Evolutionary conservation across 345 rosid genomes (phyloP), one percentile per base, ranked within the genome.

Genomic region (Moringa oleifera): DNA sequence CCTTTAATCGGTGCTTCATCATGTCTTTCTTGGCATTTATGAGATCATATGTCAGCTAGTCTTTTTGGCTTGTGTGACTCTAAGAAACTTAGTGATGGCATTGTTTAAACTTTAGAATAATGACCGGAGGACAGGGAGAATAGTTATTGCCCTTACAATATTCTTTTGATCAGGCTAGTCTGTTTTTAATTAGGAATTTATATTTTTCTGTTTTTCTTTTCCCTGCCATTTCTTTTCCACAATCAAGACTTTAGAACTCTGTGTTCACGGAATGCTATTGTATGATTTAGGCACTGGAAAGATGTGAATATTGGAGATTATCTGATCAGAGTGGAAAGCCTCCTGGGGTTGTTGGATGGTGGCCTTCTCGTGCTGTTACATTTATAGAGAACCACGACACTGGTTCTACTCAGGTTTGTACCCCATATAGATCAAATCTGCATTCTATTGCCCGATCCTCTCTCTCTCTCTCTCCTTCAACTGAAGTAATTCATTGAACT

Each of bases 351-450:
- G 83, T 93, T 55, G 99, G 99, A 64, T 93, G 97, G 99, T 93
- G 99, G 99, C 99, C 97, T 17, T 93, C 99, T 74, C 97, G 99
- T 71, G 97, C 97, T 70, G 90, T 93, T 62, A 93, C 96, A 64
- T 93, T 93, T 66, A 76, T 93, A 22, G 99, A 93, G 84, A 93
- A 93, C 80, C 97, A 93, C 53, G 97, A 93, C 71, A 93, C 99
- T 70, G 99, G 99, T 63, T 93, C 99, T 71, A 93, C 99, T 51
- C 99, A 90, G 96, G 97, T 83, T 70, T 53, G 64, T 65, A 70
- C 46, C 57, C 52, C 62, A 57, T 61, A 6, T 28, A 15, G 16
- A 73, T 18, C 47, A 25, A 2, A 60, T 51, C 5, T 58, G 28
- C 15, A 13, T 37, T 65, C 18, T 31, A 8, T 12, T 51, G 23